Conservation (phyloP, 2,329 filamentous ascomycete species). For the Albophoma yamanashiensis region DNA sequence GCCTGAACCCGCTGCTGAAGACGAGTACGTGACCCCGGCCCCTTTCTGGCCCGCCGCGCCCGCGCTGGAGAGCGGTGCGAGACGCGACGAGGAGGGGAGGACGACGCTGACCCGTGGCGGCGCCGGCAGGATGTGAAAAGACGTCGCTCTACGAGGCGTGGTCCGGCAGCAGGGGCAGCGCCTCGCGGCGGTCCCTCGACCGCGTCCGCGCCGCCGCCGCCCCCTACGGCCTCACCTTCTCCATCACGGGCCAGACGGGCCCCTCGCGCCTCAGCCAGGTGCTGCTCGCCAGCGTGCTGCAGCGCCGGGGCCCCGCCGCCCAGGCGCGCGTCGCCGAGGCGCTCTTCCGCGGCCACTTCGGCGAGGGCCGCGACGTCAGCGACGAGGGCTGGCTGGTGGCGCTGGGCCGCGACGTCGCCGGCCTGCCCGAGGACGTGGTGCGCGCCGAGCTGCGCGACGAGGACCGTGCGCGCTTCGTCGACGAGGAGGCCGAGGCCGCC, state of each 20-base stretch:
- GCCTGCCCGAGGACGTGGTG: conserved; percentile 17
- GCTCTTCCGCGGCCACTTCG: conserved; percentile 32
- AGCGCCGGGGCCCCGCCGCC: conserved; percentile 14
- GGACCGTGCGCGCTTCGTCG: conserved; percentile 14
- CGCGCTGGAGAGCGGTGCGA: neutral
- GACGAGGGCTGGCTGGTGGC: conserved; percentile 25
- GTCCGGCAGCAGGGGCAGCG: conserved; percentile 13
- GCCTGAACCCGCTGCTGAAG: conserved; percentile 27
- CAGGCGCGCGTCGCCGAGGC: conserved; percentile 29
- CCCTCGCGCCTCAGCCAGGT: conserved; percentile 34
- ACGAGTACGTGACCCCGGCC: conserved; percentile 4
- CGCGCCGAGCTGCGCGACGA: conserved; percentile 17
- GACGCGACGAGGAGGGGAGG: neutral
- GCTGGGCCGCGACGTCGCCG: conserved; percentile 19
- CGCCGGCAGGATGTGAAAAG: conserved; percentile 21
- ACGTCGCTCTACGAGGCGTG: conserved; percentile 21
- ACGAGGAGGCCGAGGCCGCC: conserved; percentile 18
- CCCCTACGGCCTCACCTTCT: conserved; percentile 27
- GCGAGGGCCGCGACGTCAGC: conserved; percentile 28
- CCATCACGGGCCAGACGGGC: conserved; percentile 30
- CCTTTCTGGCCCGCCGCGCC: too few relatives aligned
- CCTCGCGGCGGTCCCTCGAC: conserved; percentile 15
- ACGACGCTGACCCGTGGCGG: neutral
- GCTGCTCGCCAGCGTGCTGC: conserved; percentile 31
- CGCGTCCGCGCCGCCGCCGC: conserved; percentile 21